Base-by-base conservation (phyloP, 106 monocot genomes). In the Dendrobium chrysotoxum region DNA sequence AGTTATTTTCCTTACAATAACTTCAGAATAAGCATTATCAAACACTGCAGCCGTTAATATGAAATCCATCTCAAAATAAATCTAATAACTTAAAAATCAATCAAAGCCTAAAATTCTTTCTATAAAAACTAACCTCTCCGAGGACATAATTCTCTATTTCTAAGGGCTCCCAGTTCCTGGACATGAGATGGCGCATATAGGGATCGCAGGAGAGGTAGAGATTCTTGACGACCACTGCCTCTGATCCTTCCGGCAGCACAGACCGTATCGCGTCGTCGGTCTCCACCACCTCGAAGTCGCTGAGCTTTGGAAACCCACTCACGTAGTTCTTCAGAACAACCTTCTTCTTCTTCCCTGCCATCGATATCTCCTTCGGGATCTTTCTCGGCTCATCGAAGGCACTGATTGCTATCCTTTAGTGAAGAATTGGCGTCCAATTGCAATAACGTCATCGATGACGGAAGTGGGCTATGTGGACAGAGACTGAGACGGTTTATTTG, bases 181-280 rank as follows among this genome's bases (percentile, higher is more conserved):
- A 75, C 93, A 93, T 93, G 65, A 90, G 79, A 21, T 75, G 31
- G 30, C 88, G 81, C 93, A 93, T 88, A 82, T 85, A 93, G 5
- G 92, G 92, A 38, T 92, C 92, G 38, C 89, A 88, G 38, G 90
- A 90, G 55, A 92, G 81, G 81, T 90, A 92, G 38, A 92, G 82
- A 28, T 90, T 92, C 88, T 92, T 88, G 25, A 92, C 82, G 11
- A 92, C 13, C 55, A 88, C 72, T 23, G 23, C 75, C 41, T 21
- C 35, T 11, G 71, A 71, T 35, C 71, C 71, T 2, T 71, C 71
- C 20, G 71, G 35, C 30, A 15, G 35, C 30, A 1, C 13, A 2
- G 13, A 35, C 11, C 31, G 15, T n/a, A 11, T 1, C 9, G 71
- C 35, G 3, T 1, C 15, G 0, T 50, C 50, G 3, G 50, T 50